Percentiles rank a stretch among this genome's conserved stretches.
phyloP scores from a whole-genome alignment of 257 asterid species.

The Scutellaria barbata region DNA sequence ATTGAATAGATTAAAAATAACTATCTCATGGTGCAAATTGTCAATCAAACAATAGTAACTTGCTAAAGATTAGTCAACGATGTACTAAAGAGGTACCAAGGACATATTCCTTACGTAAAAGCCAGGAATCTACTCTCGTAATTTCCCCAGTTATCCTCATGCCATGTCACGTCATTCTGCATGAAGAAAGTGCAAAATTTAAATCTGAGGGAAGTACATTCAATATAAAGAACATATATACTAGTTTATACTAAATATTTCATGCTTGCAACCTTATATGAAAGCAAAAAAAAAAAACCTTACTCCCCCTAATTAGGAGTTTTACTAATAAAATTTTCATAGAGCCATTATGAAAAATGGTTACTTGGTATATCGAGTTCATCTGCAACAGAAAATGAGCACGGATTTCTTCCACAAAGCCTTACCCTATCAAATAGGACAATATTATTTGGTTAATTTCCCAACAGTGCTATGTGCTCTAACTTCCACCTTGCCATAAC shows the following conservation, averaged over 20 bases:
- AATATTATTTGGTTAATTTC: not conserved
- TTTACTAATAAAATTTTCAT: not conserved
- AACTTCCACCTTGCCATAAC: not conserved
- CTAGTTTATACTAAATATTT: not conserved
- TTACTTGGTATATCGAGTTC: not conserved
- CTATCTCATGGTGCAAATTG: not conserved
- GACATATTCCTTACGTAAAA: constrained; percentile 70
- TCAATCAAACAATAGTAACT: constrained; percentile 13
- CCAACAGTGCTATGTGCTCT: not conserved
- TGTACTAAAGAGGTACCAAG: constrained; percentile 18
- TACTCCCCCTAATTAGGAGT: not conserved
- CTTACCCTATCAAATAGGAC: not conserved
- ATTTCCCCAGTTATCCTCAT: constrained; percentile 90
- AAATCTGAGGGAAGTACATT: constrained; percentile 14
- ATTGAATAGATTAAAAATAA: not conserved
- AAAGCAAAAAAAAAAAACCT: not conserved
- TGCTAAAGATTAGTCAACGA: constrained; percentile 9
- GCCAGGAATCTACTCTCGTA: constrained; percentile 91
- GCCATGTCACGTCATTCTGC: constrained; percentile 96
- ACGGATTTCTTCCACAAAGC: not conserved
- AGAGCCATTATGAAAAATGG: not conserved
- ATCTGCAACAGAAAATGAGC: not conserved
- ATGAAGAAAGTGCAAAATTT: constrained; percentile 26
- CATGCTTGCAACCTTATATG: constrained; percentile 2
- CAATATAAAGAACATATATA: not conserved